Evolutionary conservation across 106 monocot species (phyloP).

Genomic region (Platanthera guangdongensis): DNA sequence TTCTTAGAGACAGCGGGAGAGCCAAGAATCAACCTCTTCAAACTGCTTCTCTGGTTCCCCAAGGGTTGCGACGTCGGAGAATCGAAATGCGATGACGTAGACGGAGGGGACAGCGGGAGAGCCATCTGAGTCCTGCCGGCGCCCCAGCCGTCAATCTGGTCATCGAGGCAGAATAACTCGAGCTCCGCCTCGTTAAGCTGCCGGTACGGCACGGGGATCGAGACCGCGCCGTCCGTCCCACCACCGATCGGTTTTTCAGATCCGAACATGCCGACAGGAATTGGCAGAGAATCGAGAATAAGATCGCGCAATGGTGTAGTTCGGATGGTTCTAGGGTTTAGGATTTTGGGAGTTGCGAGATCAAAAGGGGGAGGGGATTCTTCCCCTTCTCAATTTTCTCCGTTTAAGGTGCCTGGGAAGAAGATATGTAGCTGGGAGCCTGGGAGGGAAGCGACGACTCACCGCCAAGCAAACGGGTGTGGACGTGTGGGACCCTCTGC

Average conservation of each 20-base stretch:
- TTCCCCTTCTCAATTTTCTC: neutral
- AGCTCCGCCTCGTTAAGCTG: conserved; percentile 42
- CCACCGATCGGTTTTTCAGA: neutral
- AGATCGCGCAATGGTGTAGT: neutral
- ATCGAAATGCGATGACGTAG: conserved; percentile 10
- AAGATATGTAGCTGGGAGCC: neutral
- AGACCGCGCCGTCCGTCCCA: conserved; percentile 16
- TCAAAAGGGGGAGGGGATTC: neutral
- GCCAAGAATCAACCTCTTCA: conserved; percentile 59
- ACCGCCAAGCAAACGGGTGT: neutral
- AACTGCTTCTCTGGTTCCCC: conserved; percentile 16
- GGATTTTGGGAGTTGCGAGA: neutral
- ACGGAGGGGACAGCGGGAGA: neutral
- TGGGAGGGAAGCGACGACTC: neutral
- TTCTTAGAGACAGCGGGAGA: too few species aligned
- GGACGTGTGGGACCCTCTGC: neutral
- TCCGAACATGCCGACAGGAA: neutral
- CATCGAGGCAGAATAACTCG: conserved; percentile 35
- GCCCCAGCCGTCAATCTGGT: conserved; percentile 4
- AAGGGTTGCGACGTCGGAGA: neutral
- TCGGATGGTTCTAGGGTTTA: neutral
- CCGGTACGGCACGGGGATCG: conserved; percentile 48
- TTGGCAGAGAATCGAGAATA: neutral
- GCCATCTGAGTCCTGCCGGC: neutral
- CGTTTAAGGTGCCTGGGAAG: neutral